Evolutionary conservation across 1,284 basidiomycete genomes (phyloP).

Genomic region (Fistulinella staudtii): DNA sequence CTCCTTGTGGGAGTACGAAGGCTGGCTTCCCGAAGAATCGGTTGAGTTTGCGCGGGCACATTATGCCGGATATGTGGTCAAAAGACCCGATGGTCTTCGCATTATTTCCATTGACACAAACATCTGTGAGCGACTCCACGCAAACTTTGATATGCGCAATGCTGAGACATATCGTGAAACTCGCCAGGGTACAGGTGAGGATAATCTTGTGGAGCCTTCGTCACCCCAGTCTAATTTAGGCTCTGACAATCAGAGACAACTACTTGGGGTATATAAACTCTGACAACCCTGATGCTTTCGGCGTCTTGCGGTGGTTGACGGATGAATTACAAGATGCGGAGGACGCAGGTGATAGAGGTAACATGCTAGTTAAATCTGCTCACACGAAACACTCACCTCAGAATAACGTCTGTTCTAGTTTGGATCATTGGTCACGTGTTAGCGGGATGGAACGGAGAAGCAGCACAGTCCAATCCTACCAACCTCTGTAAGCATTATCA

Average conservation of each 20-base stretch:
- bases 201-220: constrained; percentile 18
- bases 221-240: constrained; percentile 13
- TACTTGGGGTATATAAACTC: constrained; percentile 74
- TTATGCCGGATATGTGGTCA: constrained; percentile 68
- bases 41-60: constrained; percentile 57
- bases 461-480: constrained; percentile 55
- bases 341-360: constrained; percentile 59
- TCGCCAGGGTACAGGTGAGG: constrained; percentile 31
- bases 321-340: constrained; percentile 72
- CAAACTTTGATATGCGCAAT: background rate
- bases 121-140: constrained; percentile 43
- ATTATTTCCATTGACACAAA: constrained; percentile 75
- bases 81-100: constrained; percentile 59
- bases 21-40: constrained; percentile 60
- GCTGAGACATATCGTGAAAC: background rate
- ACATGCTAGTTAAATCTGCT: background rate
- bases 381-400: no score
- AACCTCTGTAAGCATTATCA: constrained; percentile 50
- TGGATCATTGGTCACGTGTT: constrained; percentile 78
- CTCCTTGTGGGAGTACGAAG: constrained; percentile 58
- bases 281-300: constrained; percentile 62
- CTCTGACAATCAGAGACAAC: constrained; percentile 42
- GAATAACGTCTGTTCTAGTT: constrained; percentile 47
- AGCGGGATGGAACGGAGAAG: constrained; percentile 66
- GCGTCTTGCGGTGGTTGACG: constrained; percentile 70